A percentile compares a stretch with the other conserved stretches of the same genome.
phyloP scores from a whole-genome alignment of 768 basidiomycete species.

The Sarcodon aspratus region DNA sequence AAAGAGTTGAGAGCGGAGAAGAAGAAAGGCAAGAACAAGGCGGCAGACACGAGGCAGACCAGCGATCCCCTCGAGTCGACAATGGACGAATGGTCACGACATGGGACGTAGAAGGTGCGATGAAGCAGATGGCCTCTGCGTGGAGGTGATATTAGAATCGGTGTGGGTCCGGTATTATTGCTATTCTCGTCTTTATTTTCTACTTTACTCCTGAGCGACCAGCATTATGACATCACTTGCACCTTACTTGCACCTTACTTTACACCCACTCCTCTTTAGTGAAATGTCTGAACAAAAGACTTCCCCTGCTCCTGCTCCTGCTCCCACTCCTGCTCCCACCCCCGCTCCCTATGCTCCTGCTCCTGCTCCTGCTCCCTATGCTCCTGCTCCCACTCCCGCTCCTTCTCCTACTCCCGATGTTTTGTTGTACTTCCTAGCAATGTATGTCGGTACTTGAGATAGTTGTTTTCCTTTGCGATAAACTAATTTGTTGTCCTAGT shows the following conservation, averaged over 20 bases:
- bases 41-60: background rate
- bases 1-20: background rate
- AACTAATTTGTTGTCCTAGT: slow-evolving; percentile 5
- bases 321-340: background rate
- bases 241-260: background rate
- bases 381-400: background rate
- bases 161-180: background rate
- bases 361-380: slow-evolving; percentile 13
- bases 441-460: slow-evolving; percentile 12
- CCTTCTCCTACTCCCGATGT: slow-evolving; percentile 15
- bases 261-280: background rate
- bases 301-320: no score
- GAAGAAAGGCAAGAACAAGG: background rate
- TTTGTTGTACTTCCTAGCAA: slow-evolving; percentile 18
- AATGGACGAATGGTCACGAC: background rate
- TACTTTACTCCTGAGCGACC: background rate
- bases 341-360: no score
- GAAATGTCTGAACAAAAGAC: background rate
- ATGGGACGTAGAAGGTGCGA: background rate
- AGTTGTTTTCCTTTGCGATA: background rate
- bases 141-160: background rate
- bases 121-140: background rate
- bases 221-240: background rate
- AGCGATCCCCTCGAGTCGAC: background rate
- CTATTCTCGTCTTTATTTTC: background rate